Base-by-base conservation (phyloP, 1,284 basidiomycete genomes). In the Ustilago vetiveriae region DNA sequence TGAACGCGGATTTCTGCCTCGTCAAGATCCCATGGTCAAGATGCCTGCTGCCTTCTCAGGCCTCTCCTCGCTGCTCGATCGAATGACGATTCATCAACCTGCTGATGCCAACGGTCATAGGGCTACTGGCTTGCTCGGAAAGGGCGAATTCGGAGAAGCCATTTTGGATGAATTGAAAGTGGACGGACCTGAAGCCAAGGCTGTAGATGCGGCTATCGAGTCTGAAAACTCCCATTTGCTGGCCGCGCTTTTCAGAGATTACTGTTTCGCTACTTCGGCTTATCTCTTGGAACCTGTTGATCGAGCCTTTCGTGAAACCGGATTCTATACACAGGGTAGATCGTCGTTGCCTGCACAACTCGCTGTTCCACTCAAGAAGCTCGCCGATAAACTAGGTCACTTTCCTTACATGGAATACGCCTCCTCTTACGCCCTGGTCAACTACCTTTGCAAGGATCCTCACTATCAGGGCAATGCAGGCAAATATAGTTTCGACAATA, bases 181-280 rank as follows among this genome's bases (percentile, higher is more conserved):
- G 9, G 65, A 62, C 19, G 73, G 59, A 4, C n/a, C 30, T 10
- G 64, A 73, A 33, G 51, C 56, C 6, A 53, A 60, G 36, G 72
- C 59, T 3, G 74, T 80, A 4, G 54, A 71, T 16, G 49, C 56
- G 0, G 74, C 66, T 5, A 73, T 71, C 46, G 60, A 44, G 30
- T 42, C 46, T 2, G 64, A 59, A 2, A 49, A 78, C 40, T 62
- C 64, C 14, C 71, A 60, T 23, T 52, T 80, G 8, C 54, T 80
- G n/a, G 69, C 72, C 9, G 78, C 78, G n/a, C 67, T 80, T n/a
- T 80, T 80, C 58, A 53, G 78, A 2, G 78, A 80, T 38, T 77
- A 71, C 59, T 77, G 78, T 58, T 80, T 80, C 35, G 52, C 64
- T 1, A 78, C 77, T 3, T 75, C 72, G 10, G 78, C 78, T 4